Conservation (phyloP, 148 eudicot genomes). For the Chenopodium quinoa region DNA sequence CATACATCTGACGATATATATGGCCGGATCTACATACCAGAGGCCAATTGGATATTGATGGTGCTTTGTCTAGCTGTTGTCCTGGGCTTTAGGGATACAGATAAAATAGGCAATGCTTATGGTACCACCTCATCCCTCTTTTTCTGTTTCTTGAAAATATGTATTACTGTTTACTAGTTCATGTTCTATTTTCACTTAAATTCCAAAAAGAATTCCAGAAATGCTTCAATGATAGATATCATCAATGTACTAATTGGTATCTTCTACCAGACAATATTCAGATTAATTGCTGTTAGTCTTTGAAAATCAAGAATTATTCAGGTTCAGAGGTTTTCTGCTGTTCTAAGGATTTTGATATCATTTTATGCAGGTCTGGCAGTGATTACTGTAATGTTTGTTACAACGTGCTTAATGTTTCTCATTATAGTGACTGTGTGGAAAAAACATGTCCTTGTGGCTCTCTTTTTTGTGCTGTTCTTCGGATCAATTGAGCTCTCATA, state of each 20-base stretch:
- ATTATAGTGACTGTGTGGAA: conserved; percentile 42
- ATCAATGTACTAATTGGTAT: neutral
- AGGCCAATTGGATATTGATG: conserved; percentile 52
- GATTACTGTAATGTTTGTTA: conserved; percentile 46
- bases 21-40: conserved; percentile 50
- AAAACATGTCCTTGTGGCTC: conserved; percentile 25
- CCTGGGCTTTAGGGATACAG: conserved; percentile 45
- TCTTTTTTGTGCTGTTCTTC: conserved; percentile 31
- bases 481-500: conserved; percentile 41
- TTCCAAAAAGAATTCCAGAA: neutral
- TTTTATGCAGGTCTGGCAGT: conserved; percentile 43
- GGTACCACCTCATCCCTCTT: conserved; percentile 23
- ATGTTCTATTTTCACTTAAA: neutral
- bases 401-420: conserved; percentile 57
- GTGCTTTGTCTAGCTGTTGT: conserved; percentile 42
- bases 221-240: neutral
- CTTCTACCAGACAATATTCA: neutral
- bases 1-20: conserved; percentile 44
- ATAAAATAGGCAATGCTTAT: conserved; percentile 49
- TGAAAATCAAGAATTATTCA: neutral
- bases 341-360: neutral
- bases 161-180: neutral
- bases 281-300: neutral
- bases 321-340: neutral
- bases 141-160: neutral